Conservation (phyloP, 176 grass and related monocot genomes). For the Musa acuminata region DNA sequence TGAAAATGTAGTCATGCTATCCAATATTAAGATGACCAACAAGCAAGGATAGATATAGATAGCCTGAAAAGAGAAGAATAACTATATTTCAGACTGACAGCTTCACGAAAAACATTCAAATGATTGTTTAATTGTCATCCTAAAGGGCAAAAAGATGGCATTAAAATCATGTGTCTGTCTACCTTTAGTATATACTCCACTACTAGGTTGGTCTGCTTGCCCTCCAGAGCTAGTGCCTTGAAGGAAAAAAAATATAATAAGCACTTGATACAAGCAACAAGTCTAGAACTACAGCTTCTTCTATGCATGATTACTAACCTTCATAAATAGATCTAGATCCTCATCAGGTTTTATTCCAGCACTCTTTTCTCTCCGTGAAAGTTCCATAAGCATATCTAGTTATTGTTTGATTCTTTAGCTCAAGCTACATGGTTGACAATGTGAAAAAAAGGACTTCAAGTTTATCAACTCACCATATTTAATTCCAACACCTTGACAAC, state of each 20-base stretch:
- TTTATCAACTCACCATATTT: constrained; percentile 70
- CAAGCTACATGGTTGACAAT: constrained; percentile 9
- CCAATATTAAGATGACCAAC: too few species aligned
- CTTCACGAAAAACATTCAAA: too few species aligned
- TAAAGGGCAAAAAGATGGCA: not conserved
- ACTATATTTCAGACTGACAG: too few species aligned
- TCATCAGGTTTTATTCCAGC: constrained; percentile 89
- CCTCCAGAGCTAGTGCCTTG: constrained; percentile 89
- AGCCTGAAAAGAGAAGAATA: too few species aligned
- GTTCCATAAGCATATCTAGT: constrained; percentile 94
- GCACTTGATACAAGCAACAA: not conserved
- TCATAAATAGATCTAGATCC: constrained; percentile 99
- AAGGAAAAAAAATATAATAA: constrained; percentile 26
- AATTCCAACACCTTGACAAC: constrained; percentile 93
- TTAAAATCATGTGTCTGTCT: not conserved
- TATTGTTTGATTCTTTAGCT: constrained; percentile 12
- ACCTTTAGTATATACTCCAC: constrained; percentile 99
- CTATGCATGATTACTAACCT: constrained; percentile 34
- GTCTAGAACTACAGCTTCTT: not conserved
- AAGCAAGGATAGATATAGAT: too few species aligned
- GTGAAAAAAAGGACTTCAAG: not conserved
- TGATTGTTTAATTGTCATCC: too few species aligned
- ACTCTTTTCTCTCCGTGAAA: constrained; percentile 88
- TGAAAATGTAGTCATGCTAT: too few species aligned
- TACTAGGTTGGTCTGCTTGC: constrained; percentile 79